Percentiles rank a stretch among this genome's conserved stretches.
Evolutionary conservation across 2,329 filamentous ascomycete species (phyloP).

Genomic region (Monilinia fructicola): DNA sequence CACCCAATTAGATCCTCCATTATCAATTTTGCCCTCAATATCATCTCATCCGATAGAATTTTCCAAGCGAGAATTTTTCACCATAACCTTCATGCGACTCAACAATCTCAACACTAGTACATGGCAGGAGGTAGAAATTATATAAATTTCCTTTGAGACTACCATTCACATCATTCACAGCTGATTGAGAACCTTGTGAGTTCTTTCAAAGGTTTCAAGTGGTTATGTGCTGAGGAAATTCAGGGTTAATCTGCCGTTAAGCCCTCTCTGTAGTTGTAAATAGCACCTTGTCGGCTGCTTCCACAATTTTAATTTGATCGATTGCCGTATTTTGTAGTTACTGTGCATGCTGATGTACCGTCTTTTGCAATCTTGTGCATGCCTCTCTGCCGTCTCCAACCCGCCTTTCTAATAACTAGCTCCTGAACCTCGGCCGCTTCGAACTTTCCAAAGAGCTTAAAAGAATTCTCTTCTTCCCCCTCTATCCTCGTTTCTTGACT

Average conservation of each 20-base stretch:
- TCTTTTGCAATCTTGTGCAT: no score
- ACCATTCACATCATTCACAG: background rate
- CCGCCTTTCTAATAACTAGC: background rate
- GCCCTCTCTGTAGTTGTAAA: background rate
- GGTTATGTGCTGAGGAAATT: no score
- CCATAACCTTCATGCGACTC: background rate
- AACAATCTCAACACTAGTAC: background rate
- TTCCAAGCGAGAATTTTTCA: background rate
- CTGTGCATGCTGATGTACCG: no score
- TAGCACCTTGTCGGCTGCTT: background rate
- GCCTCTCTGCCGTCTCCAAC: background rate
- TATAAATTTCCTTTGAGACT: background rate
- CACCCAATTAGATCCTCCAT: background rate
- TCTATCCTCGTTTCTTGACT: background rate
- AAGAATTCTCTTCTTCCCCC: background rate
- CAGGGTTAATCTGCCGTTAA: background rate
- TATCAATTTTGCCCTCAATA: background rate
- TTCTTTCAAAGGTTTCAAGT: background rate
- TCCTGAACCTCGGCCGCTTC: background rate
- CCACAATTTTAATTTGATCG: background rate
- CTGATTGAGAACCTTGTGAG: background rate
- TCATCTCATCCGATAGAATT: background rate
- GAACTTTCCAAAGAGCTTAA: background rate
- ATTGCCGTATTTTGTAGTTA: background rate
- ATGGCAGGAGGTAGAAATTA: no score